Conservation (phyloP, 257 asterid genomes). For the Mentha longifolia region DNA sequence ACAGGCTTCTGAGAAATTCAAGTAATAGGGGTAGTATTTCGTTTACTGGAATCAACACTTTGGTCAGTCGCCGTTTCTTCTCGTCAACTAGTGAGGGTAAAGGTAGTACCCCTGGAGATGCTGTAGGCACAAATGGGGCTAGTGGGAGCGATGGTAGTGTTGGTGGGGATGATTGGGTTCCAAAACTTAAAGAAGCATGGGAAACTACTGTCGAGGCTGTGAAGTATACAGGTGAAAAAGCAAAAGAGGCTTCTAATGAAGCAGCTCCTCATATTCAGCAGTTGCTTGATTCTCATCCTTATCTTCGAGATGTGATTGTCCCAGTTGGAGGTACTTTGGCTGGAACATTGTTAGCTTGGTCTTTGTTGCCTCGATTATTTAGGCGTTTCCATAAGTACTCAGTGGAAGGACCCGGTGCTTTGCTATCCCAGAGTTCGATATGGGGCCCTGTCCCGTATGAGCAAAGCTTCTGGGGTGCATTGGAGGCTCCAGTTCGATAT, state of each 20-base stretch:
- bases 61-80: slow-evolving; percentile 46
- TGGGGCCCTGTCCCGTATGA: slow-evolving; percentile 88
- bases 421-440: slow-evolving; percentile 58
- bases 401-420: slow-evolving; percentile 65
- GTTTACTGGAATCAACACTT: slow-evolving; percentile 41
- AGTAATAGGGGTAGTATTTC: slow-evolving; percentile 36
- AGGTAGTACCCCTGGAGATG: slow-evolving; percentile 36
- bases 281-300: slow-evolving; percentile 71
- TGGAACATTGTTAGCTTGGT: slow-evolving; percentile 81
- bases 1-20: slow-evolving; percentile 29
- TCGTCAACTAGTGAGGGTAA: slow-evolving; percentile 50
- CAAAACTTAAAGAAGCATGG: slow-evolving; percentile 63
- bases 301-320: slow-evolving; percentile 81
- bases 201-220: slow-evolving; percentile 54
- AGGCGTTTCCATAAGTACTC: slow-evolving; percentile 72
- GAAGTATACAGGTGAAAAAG: slow-evolving; percentile 61
- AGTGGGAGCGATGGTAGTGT: slow-evolving; percentile 41
- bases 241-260: slow-evolving; percentile 59
- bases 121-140: slow-evolving; percentile 44
- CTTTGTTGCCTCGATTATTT: slow-evolving; percentile 74
- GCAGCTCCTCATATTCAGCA: slow-evolving; percentile 68
- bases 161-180: slow-evolving; percentile 64
- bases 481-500: slow-evolving; percentile 84
- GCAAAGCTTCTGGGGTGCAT: slow-evolving; percentile 87
- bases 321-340: slow-evolving; percentile 75